Conservation (phyloP, 2,329 filamentous ascomycete genomes). For the Neofusicoccum cordaticola region DNA sequence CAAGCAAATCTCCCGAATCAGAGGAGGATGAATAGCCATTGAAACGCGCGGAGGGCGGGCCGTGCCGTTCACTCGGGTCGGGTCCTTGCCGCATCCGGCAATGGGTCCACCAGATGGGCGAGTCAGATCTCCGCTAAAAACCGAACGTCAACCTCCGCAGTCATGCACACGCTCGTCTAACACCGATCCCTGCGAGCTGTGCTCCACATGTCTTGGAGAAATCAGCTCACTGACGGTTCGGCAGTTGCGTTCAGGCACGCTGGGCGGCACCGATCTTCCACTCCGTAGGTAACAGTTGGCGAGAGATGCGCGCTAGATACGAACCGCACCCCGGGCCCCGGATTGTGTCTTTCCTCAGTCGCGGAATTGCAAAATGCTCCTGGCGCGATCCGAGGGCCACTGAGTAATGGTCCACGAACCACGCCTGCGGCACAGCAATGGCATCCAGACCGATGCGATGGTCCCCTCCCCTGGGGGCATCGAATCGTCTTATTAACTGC, state of each 20-base stretch:
- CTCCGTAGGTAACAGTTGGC: background rate
- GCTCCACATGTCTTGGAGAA: background rate
- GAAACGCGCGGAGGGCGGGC: conserved; percentile 8
- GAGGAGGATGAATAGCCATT: background rate
- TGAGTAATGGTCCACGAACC: background rate
- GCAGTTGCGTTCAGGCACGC: background rate
- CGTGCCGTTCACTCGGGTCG: background rate
- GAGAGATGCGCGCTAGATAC: background rate
- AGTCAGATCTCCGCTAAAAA: background rate
- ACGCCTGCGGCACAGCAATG: background rate
- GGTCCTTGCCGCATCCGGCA: background rate
- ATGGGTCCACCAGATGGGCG: background rate
- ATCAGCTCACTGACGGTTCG: background rate
- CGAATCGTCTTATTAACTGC: background rate
- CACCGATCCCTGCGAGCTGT: too few relatives aligned
- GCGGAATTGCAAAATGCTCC: background rate
- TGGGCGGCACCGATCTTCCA: background rate
- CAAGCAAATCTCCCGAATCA: background rate
- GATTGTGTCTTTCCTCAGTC: background rate
- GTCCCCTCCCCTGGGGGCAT: background rate
- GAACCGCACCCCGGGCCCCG: background rate
- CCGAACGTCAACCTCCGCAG: background rate
- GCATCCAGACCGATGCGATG: background rate
- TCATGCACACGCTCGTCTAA: background rate
- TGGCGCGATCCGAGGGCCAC: background rate